Evolutionary conservation across 2,329 filamentous ascomycete species (phyloP).

Genomic region (Calonectria multiphialidica): DNA sequence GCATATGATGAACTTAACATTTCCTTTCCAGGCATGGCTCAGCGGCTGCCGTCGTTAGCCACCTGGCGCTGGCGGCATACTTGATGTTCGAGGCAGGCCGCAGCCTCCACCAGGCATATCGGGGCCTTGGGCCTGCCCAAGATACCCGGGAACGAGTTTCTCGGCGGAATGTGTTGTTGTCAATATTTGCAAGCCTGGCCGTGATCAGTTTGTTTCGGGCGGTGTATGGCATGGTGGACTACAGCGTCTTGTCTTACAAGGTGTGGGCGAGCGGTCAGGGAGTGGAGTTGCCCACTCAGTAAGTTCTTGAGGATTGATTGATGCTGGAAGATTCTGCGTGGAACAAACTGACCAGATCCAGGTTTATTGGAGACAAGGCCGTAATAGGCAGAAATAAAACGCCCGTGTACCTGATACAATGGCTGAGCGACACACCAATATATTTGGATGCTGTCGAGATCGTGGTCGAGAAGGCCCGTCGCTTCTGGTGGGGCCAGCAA

Average conservation of each 20-base stretch:
- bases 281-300: constrained; percentile 53
- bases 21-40: constrained; percentile 26
- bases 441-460: constrained; percentile 66
- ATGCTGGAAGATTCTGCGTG: neutral
- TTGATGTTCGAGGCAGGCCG: constrained; percentile 35
- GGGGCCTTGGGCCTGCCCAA: constrained; percentile 48
- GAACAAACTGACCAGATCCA: constrained; percentile 15
- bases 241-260: constrained; percentile 61
- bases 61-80: constrained; percentile 31
- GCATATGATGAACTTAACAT: neutral
- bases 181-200: constrained; percentile 58
- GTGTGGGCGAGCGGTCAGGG: constrained; percentile 60
- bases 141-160: constrained; percentile 49
- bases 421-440: constrained; percentile 66
- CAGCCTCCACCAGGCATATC: constrained; percentile 41
- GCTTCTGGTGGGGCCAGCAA: constrained; percentile 74
- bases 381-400: constrained; percentile 47
- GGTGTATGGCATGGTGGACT: constrained; percentile 56
- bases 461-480: constrained; percentile 64
- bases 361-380: constrained; percentile 48
- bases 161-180: constrained; percentile 43
- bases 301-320: constrained; percentile 16
- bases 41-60: constrained; percentile 34
- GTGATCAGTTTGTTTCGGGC: constrained; percentile 58
- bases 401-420: constrained; percentile 57